A percentile compares a stretch with the other conserved stretches of the same genome.
Evolutionary conservation across 2,329 filamentous ascomycete genomes (phyloP).

Genomic region (Fusarium udum): DNA sequence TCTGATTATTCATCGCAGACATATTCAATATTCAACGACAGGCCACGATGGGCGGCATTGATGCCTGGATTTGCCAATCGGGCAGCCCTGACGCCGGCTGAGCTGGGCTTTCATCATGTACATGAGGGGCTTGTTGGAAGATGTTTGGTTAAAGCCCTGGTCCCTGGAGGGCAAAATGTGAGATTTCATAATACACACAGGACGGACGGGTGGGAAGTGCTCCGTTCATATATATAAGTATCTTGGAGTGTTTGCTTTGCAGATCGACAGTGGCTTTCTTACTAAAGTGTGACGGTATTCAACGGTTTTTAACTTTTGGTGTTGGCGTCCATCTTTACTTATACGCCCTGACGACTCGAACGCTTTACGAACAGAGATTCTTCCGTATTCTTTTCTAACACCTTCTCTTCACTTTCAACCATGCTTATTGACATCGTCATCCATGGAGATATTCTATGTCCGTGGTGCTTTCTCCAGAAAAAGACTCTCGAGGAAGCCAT

Average conservation of each 20-base stretch:
- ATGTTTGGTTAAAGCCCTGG: constrained; percentile 14
- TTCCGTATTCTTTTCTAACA: background rate
- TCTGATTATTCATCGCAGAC: constrained; percentile 46
- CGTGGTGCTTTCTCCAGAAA: constrained; percentile 62
- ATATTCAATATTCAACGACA: constrained; percentile 41
- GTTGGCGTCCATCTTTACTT: background rate
- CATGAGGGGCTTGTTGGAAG: background rate
- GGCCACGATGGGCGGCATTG: constrained; percentile 13
- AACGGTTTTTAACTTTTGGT: background rate
- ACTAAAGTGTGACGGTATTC: background rate
- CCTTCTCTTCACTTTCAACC: background rate
- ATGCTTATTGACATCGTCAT: constrained; percentile 52
- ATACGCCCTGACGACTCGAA: background rate
- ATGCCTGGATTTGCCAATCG: constrained; percentile 6
- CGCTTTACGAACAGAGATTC: background rate
- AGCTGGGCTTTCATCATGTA: background rate
- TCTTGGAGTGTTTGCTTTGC: background rate
- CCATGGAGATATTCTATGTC: constrained; percentile 61
- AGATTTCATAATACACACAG: background rate
- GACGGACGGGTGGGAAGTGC: background rate
- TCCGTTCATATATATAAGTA: constrained; percentile 10
- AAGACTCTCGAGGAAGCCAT: constrained; percentile 58
- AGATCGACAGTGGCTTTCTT: constrained; percentile 6
- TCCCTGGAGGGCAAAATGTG: background rate
- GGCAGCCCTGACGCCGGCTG: background rate